These are phyloP conservation scores for Echeveria elegans DNA, from an alignment of 164 flowering plant genomes.

Conservation along the genomic window DNA sequence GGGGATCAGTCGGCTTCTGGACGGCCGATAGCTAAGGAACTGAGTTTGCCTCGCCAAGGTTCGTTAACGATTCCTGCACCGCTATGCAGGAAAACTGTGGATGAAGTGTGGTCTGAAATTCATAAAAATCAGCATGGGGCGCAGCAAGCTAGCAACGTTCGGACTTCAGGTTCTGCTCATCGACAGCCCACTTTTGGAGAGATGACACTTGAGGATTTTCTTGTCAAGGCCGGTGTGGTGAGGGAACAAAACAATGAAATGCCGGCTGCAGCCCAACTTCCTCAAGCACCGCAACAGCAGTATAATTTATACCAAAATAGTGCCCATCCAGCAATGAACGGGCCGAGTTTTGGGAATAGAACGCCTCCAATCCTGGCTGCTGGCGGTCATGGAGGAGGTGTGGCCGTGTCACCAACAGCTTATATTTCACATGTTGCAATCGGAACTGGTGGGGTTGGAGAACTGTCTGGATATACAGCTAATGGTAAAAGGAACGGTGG, in stretches of 20 bases:
- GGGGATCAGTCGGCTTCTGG: constrained; percentile 3
- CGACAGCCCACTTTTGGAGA: constrained; percentile 82
- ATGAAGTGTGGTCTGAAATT: constrained; percentile 92
- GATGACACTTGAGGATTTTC: constrained; percentile 91
- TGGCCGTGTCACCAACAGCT: constrained; percentile 10
- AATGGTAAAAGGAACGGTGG: constrained; percentile 29
- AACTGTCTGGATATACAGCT: constrained; percentile 23
- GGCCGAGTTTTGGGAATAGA: constrained; percentile 20
- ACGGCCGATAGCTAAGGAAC: constrained; percentile 26
- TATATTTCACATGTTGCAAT: constrained; percentile 18
- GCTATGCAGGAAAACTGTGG: constrained; percentile 72
- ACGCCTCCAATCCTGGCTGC: constrained; percentile 21
- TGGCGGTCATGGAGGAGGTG: constrained; percentile 12
- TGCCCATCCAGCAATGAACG: constrained; percentile 9
- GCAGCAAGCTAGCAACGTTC: constrained; percentile 15
- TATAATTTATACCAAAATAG: constrained; percentile 29
- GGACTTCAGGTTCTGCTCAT: constrained; percentile 24
- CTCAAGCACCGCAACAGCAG: constrained; percentile 17
- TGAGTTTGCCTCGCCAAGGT: constrained; percentile 58
- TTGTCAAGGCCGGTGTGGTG: constrained; percentile 82
- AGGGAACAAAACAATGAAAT: constrained; percentile 25
- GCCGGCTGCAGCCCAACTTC: constrained; percentile 15
- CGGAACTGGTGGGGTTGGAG: constrained; percentile 17
- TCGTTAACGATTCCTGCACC: constrained; percentile 70
- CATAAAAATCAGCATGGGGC: constrained; percentile 28